These are phyloP conservation scores for Phytophthora constricta DNA, from an alignment of 352 stramenopile species.

Conservation along the genomic window DNA sequence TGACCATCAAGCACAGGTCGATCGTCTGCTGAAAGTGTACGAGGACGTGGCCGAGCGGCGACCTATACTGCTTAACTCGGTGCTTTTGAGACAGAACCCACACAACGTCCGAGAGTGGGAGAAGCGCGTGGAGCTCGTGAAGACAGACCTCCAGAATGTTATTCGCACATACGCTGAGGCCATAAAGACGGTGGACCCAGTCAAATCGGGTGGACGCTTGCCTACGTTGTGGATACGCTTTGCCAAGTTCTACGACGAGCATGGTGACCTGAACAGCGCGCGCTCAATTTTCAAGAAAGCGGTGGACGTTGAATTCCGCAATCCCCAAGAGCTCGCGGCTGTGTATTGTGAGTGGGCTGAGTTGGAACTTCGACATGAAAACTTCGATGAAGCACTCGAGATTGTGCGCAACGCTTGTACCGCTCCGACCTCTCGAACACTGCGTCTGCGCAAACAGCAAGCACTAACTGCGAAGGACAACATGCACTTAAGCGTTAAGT, in stretches of 20 bases:
- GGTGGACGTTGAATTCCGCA: conserved; percentile 74
- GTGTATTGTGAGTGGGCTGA: conserved; percentile 96
- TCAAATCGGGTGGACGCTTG: conserved; percentile 87
- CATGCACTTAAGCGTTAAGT: conserved; percentile 91
- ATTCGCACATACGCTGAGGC: conserved; percentile 91
- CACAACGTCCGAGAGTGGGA: conserved; percentile 98
- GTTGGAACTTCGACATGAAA: conserved; percentile 95
- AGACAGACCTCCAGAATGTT: conserved; percentile 59
- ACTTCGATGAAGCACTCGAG: conserved; percentile 94
- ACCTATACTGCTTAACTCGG: conserved; percentile 94
- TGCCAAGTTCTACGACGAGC: conserved; percentile 95
- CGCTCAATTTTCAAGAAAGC: conserved; percentile 94
- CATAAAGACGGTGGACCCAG: conserved; percentile 92
- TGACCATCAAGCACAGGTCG: conserved; percentile 72
- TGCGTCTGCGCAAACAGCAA: conserved; percentile 63
- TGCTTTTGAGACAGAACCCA: conserved; percentile 98
- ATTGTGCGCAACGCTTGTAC: conserved; percentile 87
- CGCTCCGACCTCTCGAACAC: conserved; percentile 51
- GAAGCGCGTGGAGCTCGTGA: conserved; percentile 92
- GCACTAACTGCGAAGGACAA: conserved; percentile 68
- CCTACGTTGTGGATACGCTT: conserved; percentile 95
- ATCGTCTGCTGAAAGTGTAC: conserved; percentile 87
- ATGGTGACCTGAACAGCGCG: conserved; percentile 92
- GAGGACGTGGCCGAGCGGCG: conserved; percentile 95
- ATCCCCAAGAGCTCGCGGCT: conserved; percentile 92